A percentile compares a stretch with the other conserved stretches of the same genome.
Evolutionary conservation across 495 filamentous ascomycete species (phyloP).

Genomic region (Neurospora hispaniola): DNA sequence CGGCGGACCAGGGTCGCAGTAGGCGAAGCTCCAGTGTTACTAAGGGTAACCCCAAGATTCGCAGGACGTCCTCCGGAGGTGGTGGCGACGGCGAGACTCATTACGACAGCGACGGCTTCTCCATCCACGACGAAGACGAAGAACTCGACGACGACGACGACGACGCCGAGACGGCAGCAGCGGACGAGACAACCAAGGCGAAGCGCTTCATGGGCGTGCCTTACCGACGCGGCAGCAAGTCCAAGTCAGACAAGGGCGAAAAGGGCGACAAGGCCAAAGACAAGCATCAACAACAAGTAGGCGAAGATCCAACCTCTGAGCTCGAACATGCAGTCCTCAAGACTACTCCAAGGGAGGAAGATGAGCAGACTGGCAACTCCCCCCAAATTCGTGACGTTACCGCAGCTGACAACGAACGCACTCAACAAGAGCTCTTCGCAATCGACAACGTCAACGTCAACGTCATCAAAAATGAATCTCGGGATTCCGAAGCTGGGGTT

Average conservation of each 20-base stretch:
- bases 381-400: neutral
- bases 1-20: neutral
- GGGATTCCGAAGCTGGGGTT: neutral
- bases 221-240: neutral
- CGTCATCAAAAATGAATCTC: neutral
- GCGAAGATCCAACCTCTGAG: conserved; percentile 1
- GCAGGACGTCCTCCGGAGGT: neutral
- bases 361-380: neutral
- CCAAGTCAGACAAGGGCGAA: neutral
- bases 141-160: neutral
- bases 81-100: neutral
- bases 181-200: neutral
- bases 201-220: neutral
- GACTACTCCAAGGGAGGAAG: neutral
- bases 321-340: neutral
- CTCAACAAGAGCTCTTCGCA: neutral
- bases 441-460: neutral
- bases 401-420: conserved; percentile 1
- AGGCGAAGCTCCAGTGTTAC: neutral
- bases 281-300: conserved; percentile 1
- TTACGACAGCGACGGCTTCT: neutral
- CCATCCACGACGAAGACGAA: neutral
- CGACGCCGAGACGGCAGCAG: neutral
- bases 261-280: neutral
- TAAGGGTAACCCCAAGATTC: neutral